phyloP scores from a whole-genome alignment of 208 protist species.

The Ichthyophonus hoferi region DNA sequence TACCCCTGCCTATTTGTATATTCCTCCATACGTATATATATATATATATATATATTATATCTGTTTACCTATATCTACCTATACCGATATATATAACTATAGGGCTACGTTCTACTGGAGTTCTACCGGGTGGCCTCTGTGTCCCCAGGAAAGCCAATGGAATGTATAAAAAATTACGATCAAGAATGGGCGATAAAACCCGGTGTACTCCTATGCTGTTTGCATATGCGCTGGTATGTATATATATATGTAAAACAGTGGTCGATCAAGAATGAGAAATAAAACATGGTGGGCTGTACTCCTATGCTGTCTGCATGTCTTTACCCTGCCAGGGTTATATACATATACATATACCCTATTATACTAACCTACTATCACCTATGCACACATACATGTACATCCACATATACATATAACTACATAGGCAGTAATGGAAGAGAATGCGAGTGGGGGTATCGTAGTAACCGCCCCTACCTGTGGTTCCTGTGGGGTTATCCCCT shows the following conservation, averaged over 20 bases:
- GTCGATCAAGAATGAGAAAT: no score
- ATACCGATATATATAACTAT: no score
- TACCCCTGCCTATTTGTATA: no score
- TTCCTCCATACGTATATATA: no score
- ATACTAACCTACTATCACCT: neutral
- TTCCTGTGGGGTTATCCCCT: constrained; percentile 54
- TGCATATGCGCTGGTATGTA: constrained; percentile 8
- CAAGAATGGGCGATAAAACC: neutral
- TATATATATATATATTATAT: no score
- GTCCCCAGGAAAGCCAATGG: constrained; percentile 21
- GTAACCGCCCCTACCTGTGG: constrained; percentile 64
- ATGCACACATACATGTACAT: neutral
- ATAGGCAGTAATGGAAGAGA: constrained; percentile 60
- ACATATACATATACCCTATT: no score
- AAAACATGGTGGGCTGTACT: no score
- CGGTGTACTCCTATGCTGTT: neutral
- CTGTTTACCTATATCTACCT: no score
- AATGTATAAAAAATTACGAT: neutral
- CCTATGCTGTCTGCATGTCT: no score
- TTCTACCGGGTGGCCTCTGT: constrained; percentile 16
- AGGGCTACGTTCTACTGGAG: no score
- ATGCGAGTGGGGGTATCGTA: constrained; percentile 50
- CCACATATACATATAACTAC: neutral
- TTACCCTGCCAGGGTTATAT: no score
- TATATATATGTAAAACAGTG: no score